Evolutionary conservation across 192 early-diverging fungal species (phyloP), one percentile per base, ranked within the genome.

Genomic region (Backusella westeae): DNA sequence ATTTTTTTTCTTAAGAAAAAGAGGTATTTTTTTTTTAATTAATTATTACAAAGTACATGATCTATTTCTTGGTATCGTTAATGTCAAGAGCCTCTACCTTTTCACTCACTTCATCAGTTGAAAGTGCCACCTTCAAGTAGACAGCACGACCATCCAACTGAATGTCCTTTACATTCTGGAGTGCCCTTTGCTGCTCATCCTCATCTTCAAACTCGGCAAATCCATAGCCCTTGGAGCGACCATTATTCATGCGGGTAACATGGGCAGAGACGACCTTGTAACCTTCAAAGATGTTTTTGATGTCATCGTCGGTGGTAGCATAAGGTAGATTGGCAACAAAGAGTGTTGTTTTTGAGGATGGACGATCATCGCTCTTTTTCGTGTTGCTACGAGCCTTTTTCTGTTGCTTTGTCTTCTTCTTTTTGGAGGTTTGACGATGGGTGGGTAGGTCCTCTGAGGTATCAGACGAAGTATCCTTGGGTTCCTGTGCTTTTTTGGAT

Each of bases 191-290:
- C 85, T 97, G 96, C 75, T 96, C 94, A 14, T 78, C 91, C 71
- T 94, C 88, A 78, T 86, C 83, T 26, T 83, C 87, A 69, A 96
- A 87, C 77, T 95, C 94, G 29, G 97, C 93, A 84, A 99, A 99
- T 23, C 96, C 98, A 85, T 93, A 99, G 71, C 97, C 97, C 87
- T 96, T 96, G 83, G 90, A 90, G 66, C 93, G 89, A 34, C 92
- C 93, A 72, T 69, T 83, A 35, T 77, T 83, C 53, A 71, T 59
- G 44, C 82, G 79, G 46, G 98, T 94, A 63, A 99, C 92, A 76
- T 93, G 92, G 21, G 96, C 93, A 49, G 87, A 88, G 10, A 85
- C 83, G 49, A 97, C 87, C 74, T 91, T 87, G 84, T 93, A 96
- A 68, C 80, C 90, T 26, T 84, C 74, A 79, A 99, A 98, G 81